These are phyloP conservation scores for Aspergillus alliaceus DNA, from an alignment of 2,329 filamentous ascomycete genomes.

Conservation along the genomic window DNA sequence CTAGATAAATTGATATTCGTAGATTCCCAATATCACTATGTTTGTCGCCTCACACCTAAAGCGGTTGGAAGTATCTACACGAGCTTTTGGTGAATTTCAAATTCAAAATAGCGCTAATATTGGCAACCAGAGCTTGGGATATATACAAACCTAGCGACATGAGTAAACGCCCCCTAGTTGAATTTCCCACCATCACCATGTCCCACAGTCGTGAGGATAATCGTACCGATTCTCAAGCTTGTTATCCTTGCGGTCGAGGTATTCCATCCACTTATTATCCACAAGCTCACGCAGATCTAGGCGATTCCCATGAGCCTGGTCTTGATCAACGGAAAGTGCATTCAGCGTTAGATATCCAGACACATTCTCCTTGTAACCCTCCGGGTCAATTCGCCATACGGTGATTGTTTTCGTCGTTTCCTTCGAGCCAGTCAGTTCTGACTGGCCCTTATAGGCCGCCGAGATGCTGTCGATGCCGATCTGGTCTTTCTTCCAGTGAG, in stretches of 20 bases:
- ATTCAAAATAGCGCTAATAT: no score
- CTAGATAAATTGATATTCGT: no score
- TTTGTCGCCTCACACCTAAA: no score
- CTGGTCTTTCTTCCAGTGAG: not conserved
- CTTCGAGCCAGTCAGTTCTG: not conserved
- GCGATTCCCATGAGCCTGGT: not conserved
- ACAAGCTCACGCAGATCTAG: not conserved
- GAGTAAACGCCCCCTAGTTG: no score
- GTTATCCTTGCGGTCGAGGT: not conserved
- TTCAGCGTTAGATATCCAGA: not conserved
- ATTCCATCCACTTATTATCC: not conserved
- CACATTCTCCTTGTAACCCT: not conserved
- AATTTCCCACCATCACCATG: not conserved
- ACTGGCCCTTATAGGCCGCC: not conserved
- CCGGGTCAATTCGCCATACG: not conserved
- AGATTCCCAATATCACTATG: no score
- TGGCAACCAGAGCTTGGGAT: no score
- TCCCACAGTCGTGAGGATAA: not conserved
- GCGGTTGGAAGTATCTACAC: no score
- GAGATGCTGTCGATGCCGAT: not conserved
- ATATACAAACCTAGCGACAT: no score
- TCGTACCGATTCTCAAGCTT: not conserved
- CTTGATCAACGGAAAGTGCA: not conserved
- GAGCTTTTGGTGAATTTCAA: no score
- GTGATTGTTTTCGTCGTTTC: not conserved